These are phyloP conservation scores for Phialophora verrucosa DNA, from an alignment of 2,329 filamentous ascomycete genomes.

Conservation along the genomic window DNA sequence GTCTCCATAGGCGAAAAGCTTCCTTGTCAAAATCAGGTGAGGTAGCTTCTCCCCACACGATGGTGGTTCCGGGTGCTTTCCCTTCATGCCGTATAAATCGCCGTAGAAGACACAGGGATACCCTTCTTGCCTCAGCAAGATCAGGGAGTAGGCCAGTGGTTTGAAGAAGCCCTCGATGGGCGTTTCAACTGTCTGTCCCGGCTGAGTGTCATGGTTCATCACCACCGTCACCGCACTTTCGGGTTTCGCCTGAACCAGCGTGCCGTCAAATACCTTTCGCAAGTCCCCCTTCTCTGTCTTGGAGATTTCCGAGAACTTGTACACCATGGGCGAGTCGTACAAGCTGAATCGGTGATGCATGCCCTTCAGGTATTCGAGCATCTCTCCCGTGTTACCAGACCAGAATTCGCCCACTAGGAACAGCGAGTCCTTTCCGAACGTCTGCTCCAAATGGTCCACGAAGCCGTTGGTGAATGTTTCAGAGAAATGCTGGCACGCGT, in stretches of 20 bases:
- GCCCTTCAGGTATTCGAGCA: slow-evolving; percentile 60
- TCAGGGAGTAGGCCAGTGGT: slow-evolving; percentile 72
- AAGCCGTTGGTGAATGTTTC: slow-evolving; percentile 70
- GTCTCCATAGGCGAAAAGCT: slow-evolving; percentile 69
- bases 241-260: slow-evolving; percentile 62
- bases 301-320: slow-evolving; percentile 68
- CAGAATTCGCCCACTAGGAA: slow-evolving; percentile 75
- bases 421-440: slow-evolving; percentile 56
- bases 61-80: slow-evolving; percentile 59
- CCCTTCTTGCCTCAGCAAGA: slow-evolving; percentile 67
- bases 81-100: slow-evolving; percentile 68
- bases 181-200: slow-evolving; percentile 49
- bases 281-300: slow-evolving; percentile 64
- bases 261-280: slow-evolving; percentile 66
- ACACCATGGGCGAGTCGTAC: slow-evolving; percentile 72
- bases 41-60: slow-evolving; percentile 62
- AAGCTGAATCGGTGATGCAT: slow-evolving; percentile 66
- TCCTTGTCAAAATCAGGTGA: slow-evolving; percentile 65
- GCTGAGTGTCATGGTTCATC: slow-evolving; percentile 73
- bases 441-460: slow-evolving; percentile 61
- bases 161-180: slow-evolving; percentile 72
- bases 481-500: slow-evolving; percentile 75
- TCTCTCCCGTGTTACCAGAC: slow-evolving; percentile 59
- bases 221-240: slow-evolving; percentile 69
- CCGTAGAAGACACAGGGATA: slow-evolving; percentile 74